Conservation (phyloP, 495 filamentous ascomycete species). For the Hypoxylon perforatum region DNA sequence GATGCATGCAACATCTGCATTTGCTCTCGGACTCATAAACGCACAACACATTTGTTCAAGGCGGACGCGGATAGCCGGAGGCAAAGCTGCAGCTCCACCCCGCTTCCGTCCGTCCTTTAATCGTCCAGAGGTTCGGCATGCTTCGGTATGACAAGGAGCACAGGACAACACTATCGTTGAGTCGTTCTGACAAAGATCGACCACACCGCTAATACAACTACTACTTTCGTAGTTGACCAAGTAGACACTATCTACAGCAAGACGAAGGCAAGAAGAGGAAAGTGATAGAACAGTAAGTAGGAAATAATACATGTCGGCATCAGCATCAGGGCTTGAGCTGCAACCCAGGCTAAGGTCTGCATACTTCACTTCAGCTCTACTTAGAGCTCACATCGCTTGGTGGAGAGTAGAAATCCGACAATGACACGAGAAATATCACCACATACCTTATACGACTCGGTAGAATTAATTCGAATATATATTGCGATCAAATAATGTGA, state of each 20-base stretch:
- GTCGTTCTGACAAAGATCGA: too few relatives aligned
- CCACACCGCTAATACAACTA: too few relatives aligned
- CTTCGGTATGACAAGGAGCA: slow-evolving; percentile 25
- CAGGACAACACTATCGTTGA: slow-evolving; percentile 3
- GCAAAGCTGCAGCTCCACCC: slow-evolving; percentile 29
- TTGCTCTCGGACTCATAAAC: background rate
- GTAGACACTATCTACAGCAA: too few relatives aligned
- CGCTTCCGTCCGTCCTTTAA: slow-evolving; percentile 23
- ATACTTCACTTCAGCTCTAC: background rate
- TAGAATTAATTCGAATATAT: background rate
- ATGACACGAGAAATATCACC: background rate
- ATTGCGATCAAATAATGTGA: background rate
- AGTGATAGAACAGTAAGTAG: background rate
- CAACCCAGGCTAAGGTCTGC: background rate
- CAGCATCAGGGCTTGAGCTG: background rate
- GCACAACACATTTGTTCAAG: slow-evolving; percentile 19
- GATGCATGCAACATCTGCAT: slow-evolving; percentile 26
- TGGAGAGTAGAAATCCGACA: background rate
- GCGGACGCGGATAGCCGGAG: slow-evolving; percentile 17
- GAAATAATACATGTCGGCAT: background rate
- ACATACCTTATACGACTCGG: background rate
- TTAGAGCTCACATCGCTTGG: background rate
- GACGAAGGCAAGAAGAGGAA: too few relatives aligned
- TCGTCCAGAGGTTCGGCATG: slow-evolving; percentile 17
- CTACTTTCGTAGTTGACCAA: too few relatives aligned